Evolutionary conservation across 768 basidiomycete species (phyloP).

Genomic region (Trametopsis cervina): DNA sequence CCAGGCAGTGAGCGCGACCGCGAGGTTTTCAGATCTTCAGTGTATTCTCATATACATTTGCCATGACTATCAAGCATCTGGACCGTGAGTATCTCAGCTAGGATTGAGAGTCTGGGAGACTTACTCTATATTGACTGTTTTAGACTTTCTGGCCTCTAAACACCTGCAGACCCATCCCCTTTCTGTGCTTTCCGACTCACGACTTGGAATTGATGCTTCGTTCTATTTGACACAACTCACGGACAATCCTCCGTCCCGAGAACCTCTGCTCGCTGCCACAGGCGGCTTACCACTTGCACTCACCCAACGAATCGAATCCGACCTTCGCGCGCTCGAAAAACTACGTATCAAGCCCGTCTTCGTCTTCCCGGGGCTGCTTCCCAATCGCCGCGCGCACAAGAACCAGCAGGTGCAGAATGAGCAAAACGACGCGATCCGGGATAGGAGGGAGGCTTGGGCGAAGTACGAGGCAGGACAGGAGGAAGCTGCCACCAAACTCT

Average conservation of each 20-base stretch:
- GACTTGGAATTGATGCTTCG: conserved; percentile 94
- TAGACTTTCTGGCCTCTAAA: conserved; percentile 83
- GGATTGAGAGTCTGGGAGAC: neutral
- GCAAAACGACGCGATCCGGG: conserved; percentile 59
- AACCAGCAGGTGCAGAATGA: conserved; percentile 44
- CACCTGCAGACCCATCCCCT: conserved; percentile 80
- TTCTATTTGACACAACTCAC: conserved; percentile 80
- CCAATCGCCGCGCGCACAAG: conserved; percentile 67
- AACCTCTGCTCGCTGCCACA: conserved; percentile 90
- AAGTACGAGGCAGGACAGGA: conserved; percentile 92
- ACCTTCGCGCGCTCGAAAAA: conserved; percentile 86
- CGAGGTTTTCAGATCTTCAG: conserved; percentile 5
- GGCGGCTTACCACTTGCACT: conserved; percentile 92
- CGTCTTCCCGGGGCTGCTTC: conserved; percentile 86
- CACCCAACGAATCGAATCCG: conserved; percentile 81
- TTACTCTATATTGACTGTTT: conserved; percentile 7
- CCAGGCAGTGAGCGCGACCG: conserved; percentile 9
- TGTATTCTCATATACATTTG: neutral
- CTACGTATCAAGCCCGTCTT: conserved; percentile 97
- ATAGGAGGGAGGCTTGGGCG: conserved; percentile 81
- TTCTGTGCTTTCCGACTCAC: conserved; percentile 77
- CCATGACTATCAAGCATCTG: conserved; percentile 79
- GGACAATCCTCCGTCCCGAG: conserved; percentile 69
- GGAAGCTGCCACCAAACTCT: conserved; percentile 79
- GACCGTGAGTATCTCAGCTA: conserved; percentile 49